phyloP scores from a whole-genome alignment of 2,329 filamentous ascomycete species.

The Chaetomiaceae sp. region DNA sequence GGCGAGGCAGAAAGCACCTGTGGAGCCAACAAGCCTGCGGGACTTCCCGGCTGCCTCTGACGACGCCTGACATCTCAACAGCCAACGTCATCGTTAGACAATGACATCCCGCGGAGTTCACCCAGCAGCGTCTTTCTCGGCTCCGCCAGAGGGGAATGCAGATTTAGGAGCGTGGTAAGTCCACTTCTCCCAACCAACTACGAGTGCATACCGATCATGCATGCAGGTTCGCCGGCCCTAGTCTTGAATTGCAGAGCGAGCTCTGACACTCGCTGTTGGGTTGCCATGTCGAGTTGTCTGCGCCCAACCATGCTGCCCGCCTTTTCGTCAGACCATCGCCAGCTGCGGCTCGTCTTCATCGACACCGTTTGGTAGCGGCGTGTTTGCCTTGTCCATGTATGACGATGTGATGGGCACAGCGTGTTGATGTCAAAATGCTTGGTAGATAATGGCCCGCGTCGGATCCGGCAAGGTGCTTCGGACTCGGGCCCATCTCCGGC shows the following conservation, averaged over 20 bases:
- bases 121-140: background rate
- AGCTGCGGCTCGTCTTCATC: constrained; percentile 8
- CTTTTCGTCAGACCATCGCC: background rate
- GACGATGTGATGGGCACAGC: background rate
- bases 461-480: background rate
- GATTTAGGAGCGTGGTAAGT: background rate
- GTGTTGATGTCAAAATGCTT: background rate
- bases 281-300: constrained; percentile 8
- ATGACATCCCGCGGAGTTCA: background rate
- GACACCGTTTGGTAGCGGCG: constrained; percentile 4
- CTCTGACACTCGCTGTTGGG: constrained; percentile 16
- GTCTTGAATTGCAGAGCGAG: background rate
- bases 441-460: constrained; percentile 3
- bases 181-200: background rate
- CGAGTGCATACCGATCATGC: constrained; percentile 7
- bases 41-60: background rate
- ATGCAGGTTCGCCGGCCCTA: constrained; percentile 8
- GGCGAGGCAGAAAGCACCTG: background rate
- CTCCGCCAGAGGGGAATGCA: background rate
- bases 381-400: constrained; percentile 8
- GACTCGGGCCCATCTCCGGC: background rate
- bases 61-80: background rate
- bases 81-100: background rate
- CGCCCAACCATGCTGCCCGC: constrained; percentile 16
- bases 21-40: background rate